phyloP scores from a whole-genome alignment of 1,139 yeast species.

The Saccharomyces hybrid region DNA sequence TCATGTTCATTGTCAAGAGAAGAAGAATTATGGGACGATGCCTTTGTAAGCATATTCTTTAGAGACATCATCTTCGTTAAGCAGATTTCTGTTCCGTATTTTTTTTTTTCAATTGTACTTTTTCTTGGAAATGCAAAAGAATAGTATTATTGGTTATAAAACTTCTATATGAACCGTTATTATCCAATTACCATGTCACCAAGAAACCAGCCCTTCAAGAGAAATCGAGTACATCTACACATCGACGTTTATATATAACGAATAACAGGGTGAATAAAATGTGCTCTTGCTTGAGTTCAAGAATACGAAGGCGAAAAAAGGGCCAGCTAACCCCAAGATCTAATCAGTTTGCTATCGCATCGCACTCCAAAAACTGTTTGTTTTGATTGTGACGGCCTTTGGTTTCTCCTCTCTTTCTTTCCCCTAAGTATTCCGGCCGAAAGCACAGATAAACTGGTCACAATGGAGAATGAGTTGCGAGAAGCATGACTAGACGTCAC shows the following conservation, averaged over 20 bases:
- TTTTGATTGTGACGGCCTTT: not conserved
- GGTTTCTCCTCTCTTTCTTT: not conserved
- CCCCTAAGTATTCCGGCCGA: not conserved
- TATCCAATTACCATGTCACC: not conserved
- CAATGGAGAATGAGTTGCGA: not conserved
- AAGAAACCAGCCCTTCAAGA: too few species aligned
- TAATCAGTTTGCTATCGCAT: not conserved
- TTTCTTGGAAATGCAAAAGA: not conserved
- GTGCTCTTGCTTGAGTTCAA: not conserved
- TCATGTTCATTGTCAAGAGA: not conserved
- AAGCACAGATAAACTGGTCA: not conserved
- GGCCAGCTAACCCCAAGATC: conserved; percentile 1
- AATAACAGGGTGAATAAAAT: not conserved
- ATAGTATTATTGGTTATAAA: not conserved
- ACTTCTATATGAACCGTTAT: not conserved
- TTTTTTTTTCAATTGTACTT: not conserved
- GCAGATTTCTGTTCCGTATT: too few species aligned
- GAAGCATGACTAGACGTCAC: not conserved
- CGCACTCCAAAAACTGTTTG: not conserved
- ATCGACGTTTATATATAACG: not conserved
- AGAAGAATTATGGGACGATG: not conserved
- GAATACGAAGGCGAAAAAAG: not conserved
- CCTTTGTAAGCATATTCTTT: not conserved
- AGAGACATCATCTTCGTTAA: not conserved
- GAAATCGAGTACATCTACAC: not conserved